These are phyloP conservation scores for Trapa incisa DNA, from an alignment of 345 rosid species.

Conservation along the genomic window DNA sequence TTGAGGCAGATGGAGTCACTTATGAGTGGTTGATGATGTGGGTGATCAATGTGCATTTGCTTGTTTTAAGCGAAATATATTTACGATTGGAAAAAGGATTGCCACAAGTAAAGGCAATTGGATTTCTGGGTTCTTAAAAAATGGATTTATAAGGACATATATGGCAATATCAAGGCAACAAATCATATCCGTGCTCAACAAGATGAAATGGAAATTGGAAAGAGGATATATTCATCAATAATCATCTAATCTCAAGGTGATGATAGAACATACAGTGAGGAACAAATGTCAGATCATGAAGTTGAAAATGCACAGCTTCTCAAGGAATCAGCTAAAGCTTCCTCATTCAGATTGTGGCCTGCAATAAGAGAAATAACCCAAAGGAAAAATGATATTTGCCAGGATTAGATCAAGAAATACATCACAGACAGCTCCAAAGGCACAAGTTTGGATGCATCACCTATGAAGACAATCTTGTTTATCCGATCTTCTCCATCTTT, in stretches of 20 bases:
- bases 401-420: background rate
- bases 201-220: too few relatives aligned
- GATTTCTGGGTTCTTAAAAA: too few relatives aligned
- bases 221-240: background rate
- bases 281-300: constrained; percentile 1
- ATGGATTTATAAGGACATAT: background rate
- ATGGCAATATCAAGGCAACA: background rate
- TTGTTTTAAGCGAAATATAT: too few relatives aligned
- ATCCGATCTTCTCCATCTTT: constrained; percentile 33
- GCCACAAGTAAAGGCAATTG: too few relatives aligned
- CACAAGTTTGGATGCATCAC: constrained; percentile 20
- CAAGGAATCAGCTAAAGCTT: constrained; percentile 38
- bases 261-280: background rate
- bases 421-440: background rate
- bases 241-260: background rate
- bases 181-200: background rate
- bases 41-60: too few relatives aligned
- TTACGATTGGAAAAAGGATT: too few relatives aligned
- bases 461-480: constrained; percentile 78
- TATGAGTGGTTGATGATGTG: constrained; percentile 37
- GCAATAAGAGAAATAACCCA: constrained; percentile 14
- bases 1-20: constrained; percentile 39
- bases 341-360: constrained; percentile 72
- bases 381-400: constrained; percentile 3
- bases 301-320: constrained; percentile 24